These are phyloP conservation scores for Rhodotorula kratochvilovae DNA, from an alignment of 768 basidiomycete species.

Conservation along the genomic window DNA sequence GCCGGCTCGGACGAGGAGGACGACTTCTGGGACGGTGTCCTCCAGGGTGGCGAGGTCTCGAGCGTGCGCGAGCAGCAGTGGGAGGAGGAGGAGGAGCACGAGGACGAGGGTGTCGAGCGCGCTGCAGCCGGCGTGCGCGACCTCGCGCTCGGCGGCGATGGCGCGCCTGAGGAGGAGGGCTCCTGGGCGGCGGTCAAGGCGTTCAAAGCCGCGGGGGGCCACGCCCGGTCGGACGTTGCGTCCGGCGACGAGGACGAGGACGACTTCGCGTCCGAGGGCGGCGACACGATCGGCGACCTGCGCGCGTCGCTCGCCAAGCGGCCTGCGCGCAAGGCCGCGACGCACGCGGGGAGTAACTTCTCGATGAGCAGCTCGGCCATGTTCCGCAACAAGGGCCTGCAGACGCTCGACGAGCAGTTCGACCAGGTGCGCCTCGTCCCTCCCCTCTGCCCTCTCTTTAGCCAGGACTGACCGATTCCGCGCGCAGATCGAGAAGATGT, in stretches of 20 bases:
- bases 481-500: slow-evolving; percentile 68
- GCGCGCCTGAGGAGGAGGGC: slow-evolving; percentile 47
- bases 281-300: slow-evolving; percentile 74
- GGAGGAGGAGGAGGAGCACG: slow-evolving; percentile 42
- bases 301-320: slow-evolving; percentile 61
- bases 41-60: slow-evolving; percentile 49
- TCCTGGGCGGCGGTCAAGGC: slow-evolving; percentile 24
- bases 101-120: not conserved
- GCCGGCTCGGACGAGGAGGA: slow-evolving; percentile 59
- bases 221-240: not conserved
- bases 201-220: slow-evolving; percentile 24
- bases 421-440: slow-evolving; percentile 63
- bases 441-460: too few relatives aligned
- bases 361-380: slow-evolving; percentile 97
- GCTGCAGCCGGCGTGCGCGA: slow-evolving; percentile 45
- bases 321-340: slow-evolving; percentile 60
- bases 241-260: slow-evolving; percentile 26
- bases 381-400: slow-evolving; percentile 82
- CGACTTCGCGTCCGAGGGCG: slow-evolving; percentile 58
- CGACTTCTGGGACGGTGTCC: slow-evolving; percentile 51
- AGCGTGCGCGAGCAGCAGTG: slow-evolving; percentile 50
- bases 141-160: slow-evolving; percentile 52
- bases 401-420: slow-evolving; percentile 85
- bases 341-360: slow-evolving; percentile 65
- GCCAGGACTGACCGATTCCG: too few relatives aligned